These are phyloP conservation scores for Helicocarpus griseus DNA, from an alignment of 2,329 filamentous ascomycete genomes.

Conservation along the genomic window DNA sequence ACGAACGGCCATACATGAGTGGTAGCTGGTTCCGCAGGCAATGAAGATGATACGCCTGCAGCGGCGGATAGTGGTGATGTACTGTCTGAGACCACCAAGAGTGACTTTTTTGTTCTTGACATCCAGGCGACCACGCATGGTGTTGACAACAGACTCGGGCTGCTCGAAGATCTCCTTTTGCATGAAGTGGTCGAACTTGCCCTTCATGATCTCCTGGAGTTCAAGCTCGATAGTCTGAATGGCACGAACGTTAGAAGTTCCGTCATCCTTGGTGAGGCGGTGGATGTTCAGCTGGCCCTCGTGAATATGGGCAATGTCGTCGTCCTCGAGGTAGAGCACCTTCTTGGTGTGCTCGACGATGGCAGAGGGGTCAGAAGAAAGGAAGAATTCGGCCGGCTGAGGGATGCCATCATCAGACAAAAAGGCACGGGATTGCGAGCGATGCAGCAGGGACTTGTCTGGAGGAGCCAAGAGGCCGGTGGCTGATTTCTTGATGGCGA, in stretches of 20 bases:
- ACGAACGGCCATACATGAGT: constrained; percentile 98
- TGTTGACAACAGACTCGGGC: constrained; percentile 98
- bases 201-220: constrained; percentile 99
- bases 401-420: constrained; percentile 97
- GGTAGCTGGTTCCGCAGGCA: constrained; percentile 94
- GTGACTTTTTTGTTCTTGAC: constrained; percentile 89
- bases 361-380: constrained; percentile 95
- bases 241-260: constrained; percentile 89
- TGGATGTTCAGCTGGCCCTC: constrained; percentile 99
- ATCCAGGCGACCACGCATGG: constrained; percentile 97
- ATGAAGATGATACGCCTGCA: constrained; percentile 98
- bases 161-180: constrained; percentile 99
- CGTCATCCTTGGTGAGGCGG: constrained; percentile 92
- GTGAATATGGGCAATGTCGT: constrained; percentile 99
- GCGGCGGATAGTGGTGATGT: constrained; percentile 91
- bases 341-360: constrained; percentile 99
- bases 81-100: constrained; percentile 88
- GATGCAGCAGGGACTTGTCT: constrained; percentile 96
- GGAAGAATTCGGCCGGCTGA: constrained; percentile 98
- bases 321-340: constrained; percentile 98
- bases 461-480: constrained; percentile 70
- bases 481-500: constrained; percentile 84
- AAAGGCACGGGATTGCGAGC: constrained; percentile 96
- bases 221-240: constrained; percentile 99
- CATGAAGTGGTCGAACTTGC: constrained; percentile 99